phyloP scores from a whole-genome alignment of 768 basidiomycete genomes.

The Leucosporidium yakuticum region DNA sequence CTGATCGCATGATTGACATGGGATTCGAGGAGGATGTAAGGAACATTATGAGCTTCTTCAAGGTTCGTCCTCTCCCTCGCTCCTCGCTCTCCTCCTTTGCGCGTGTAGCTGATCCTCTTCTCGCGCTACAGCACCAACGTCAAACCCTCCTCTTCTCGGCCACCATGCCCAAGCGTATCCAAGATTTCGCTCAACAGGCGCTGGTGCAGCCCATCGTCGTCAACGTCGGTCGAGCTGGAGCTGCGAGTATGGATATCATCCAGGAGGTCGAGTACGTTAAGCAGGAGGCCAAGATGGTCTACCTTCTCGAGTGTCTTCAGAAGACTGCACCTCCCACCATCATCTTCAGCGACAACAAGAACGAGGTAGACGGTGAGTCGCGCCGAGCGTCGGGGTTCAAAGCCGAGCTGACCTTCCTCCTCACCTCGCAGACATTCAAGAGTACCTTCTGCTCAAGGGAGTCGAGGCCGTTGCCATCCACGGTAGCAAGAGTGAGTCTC shows the following conservation, averaged over 20 bases:
- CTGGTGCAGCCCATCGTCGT: conserved; percentile 91
- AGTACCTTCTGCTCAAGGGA: conserved; percentile 91
- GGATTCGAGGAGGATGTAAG: conserved; percentile 98
- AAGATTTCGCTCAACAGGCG: conserved; percentile 95
- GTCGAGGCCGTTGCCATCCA: conserved; percentile 98
- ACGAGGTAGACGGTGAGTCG: conserved; percentile 89
- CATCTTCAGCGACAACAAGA: conserved; percentile 98
- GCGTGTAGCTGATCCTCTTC: background rate
- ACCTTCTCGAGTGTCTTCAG: conserved; percentile 91
- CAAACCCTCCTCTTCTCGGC: conserved; percentile 97
- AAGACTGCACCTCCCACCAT: conserved; percentile 98
- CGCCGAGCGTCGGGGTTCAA: no score
- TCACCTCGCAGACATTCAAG: conserved; percentile 76
- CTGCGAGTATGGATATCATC: conserved; percentile 91
- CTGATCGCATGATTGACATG: conserved; percentile 97
- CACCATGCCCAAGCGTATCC: conserved; percentile 98
- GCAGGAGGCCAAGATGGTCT: conserved; percentile 99
- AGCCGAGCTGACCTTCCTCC: background rate
- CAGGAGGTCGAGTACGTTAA: conserved; percentile 97
- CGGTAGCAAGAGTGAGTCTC: conserved; percentile 78
- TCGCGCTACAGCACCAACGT: conserved; percentile 67
- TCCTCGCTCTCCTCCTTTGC: conserved; percentile 1
- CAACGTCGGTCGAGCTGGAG: conserved; percentile 96
- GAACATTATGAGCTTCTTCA: conserved; percentile 99
- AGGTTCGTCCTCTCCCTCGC: conserved; percentile 51